Percentiles rank a stretch among this genome's conserved stretches.
These are phyloP conservation scores for Lycium ferocissimum DNA, from an alignment of 257 asterid genomes.

Conservation along the genomic window DNA sequence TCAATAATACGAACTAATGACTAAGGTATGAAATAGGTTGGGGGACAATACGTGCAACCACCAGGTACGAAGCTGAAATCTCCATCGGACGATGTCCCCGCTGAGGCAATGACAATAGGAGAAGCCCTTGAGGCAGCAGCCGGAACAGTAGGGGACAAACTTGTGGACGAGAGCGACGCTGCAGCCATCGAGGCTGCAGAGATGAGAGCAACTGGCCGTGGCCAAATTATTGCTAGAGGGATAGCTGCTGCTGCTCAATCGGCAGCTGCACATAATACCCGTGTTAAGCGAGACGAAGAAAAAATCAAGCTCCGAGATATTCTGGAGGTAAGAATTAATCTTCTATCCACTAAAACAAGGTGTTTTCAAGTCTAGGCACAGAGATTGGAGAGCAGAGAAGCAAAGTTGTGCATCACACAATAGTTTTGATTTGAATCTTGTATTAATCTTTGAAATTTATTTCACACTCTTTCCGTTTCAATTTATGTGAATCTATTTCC, in stretches of 20 bases:
- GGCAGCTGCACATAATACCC: not conserved
- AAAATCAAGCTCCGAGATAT: too few species aligned
- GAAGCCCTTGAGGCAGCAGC: not conserved
- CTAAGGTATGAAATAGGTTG: not conserved
- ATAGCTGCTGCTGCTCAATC: not conserved
- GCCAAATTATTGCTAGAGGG: not conserved
- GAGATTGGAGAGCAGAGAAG: too few species aligned
- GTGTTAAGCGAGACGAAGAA: too few species aligned
- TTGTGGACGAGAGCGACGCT: not conserved
- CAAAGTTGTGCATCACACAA: too few species aligned
- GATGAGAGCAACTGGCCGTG: not conserved
- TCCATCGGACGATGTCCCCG: not conserved
- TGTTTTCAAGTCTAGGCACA: too few species aligned
- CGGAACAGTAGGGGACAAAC: too few species aligned
- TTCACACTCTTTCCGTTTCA: too few species aligned
- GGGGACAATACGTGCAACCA: not conserved
- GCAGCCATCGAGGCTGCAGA: not conserved
- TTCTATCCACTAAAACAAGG: too few species aligned
- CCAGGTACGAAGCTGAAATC: not conserved
- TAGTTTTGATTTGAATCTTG: too few species aligned
- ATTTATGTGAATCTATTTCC: too few species aligned
- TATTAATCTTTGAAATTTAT: too few species aligned
- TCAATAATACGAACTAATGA: not conserved
- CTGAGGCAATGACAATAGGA: not conserved
- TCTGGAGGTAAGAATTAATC: too few species aligned